phyloP scores from a whole-genome alignment of 2,329 filamentous ascomycete species.

The Alternaria alternata region DNA sequence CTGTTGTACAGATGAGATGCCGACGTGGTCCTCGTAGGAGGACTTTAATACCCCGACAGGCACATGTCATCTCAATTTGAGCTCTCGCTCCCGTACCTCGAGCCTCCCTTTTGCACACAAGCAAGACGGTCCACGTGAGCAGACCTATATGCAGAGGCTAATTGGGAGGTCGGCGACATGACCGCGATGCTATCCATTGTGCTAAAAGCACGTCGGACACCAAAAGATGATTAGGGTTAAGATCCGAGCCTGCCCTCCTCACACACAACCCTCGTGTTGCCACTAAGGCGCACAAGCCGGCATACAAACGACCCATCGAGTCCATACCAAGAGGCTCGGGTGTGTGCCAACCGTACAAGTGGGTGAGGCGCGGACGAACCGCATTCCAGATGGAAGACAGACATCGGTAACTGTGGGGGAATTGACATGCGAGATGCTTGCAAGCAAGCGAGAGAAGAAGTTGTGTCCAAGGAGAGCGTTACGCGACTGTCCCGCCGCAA shows the following conservation, averaged over 20 bases:
- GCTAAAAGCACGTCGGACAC: conserved; percentile 60
- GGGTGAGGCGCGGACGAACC: conserved; percentile 55
- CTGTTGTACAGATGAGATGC: conserved; percentile 74
- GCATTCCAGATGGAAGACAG: conserved; percentile 71
- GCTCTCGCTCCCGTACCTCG: conserved; percentile 56
- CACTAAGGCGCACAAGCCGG: conserved; percentile 48
- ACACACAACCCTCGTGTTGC: conserved; percentile 44
- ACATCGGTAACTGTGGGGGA: conserved; percentile 80
- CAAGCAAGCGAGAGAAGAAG: conserved; percentile 46
- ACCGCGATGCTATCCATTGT: conserved; percentile 56
- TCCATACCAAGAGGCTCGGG: conserved; percentile 68
- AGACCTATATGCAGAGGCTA: conserved; percentile 53
- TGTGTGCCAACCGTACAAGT: conserved; percentile 57
- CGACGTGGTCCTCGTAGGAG: conserved; percentile 80
- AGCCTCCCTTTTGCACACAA: conserved; percentile 50
- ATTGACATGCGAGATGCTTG: conserved; percentile 69
- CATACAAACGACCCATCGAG: conserved; percentile 59
- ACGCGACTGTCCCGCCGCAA: conserved; percentile 33
- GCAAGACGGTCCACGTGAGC: conserved; percentile 28
- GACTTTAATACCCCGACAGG: conserved; percentile 74
- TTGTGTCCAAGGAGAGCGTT: conserved; percentile 29
- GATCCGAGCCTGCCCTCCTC: conserved; percentile 79
- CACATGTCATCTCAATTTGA: conserved; percentile 74
- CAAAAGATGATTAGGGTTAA: conserved; percentile 93
- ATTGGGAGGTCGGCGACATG: conserved; percentile 74